These are phyloP conservation scores for Fusarium globosum DNA, from an alignment of 2,329 filamentous ascomycete genomes.

Conservation along the genomic window DNA sequence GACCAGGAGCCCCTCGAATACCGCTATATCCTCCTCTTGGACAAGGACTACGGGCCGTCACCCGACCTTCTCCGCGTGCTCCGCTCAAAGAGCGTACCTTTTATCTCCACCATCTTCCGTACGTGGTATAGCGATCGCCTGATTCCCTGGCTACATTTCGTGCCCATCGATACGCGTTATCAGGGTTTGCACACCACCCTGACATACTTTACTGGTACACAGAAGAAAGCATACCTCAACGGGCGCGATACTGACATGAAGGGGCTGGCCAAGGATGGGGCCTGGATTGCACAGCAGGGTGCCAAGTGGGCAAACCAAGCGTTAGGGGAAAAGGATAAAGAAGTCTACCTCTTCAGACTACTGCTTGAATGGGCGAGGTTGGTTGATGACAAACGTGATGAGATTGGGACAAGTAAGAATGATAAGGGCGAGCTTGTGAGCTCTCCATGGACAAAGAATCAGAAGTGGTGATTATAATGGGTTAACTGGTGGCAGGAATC, in stretches of 20 bases:
- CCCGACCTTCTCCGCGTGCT: slow-evolving; percentile 69
- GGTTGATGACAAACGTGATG: slow-evolving; percentile 69
- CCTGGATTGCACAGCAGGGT: slow-evolving; percentile 74
- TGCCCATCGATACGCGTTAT: slow-evolving; percentile 78
- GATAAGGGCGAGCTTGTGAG: slow-evolving; percentile 46
- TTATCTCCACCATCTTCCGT: slow-evolving; percentile 77
- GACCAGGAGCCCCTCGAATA: slow-evolving; percentile 68
- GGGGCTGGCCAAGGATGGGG: slow-evolving; percentile 62
- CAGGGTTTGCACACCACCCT: slow-evolving; percentile 80
- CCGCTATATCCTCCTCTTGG: slow-evolving; percentile 78
- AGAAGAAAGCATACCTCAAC: slow-evolving; percentile 54
- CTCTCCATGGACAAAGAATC: slow-evolving; percentile 46
- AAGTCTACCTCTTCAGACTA: slow-evolving; percentile 82
- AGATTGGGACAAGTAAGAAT: slow-evolving; percentile 52
- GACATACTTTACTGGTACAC: slow-evolving; percentile 76
- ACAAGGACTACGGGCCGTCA: slow-evolving; percentile 76
- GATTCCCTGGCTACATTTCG: slow-evolving; percentile 82
- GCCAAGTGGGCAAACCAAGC: slow-evolving; percentile 72
- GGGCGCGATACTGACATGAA: slow-evolving; percentile 60
- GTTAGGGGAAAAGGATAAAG: slow-evolving; percentile 78
- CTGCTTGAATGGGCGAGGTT: slow-evolving; percentile 81
- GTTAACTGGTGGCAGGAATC: neutral
- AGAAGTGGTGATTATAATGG: slow-evolving; percentile 36
- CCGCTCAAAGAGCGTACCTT: slow-evolving; percentile 73
- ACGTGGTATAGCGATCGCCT: slow-evolving; percentile 84